These are phyloP conservation scores for Aspergillus jensenii DNA, from an alignment of 2,329 filamentous ascomycete genomes.

Conservation along the genomic window DNA sequence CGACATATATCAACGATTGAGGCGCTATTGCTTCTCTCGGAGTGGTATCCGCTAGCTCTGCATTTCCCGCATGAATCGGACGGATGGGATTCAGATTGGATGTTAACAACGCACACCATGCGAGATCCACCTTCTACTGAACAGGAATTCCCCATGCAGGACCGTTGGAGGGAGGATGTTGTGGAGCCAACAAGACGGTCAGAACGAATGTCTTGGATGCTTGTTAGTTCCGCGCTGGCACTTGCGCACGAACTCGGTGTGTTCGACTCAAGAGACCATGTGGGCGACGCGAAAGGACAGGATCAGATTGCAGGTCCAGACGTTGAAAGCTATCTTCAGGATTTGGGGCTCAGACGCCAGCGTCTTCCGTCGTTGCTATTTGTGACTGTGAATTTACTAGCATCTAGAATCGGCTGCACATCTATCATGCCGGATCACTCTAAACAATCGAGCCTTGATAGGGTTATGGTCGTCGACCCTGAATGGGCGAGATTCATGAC, in stretches of 20 bases:
- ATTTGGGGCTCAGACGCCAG: constrained; percentile 25
- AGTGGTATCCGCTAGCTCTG: constrained; percentile 55
- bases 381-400: constrained; percentile 48
- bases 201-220: constrained; percentile 60
- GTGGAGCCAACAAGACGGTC: constrained; percentile 53
- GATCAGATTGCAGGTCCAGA: constrained; percentile 8
- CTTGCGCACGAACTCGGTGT: constrained; percentile 53
- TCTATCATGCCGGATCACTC: constrained; percentile 46
- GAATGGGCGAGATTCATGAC: constrained; percentile 47
- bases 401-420: constrained; percentile 46
- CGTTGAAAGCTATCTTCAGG: constrained; percentile 17
- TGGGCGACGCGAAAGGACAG: constrained; percentile 20
- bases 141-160: constrained; percentile 31
- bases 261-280: constrained; percentile 34
- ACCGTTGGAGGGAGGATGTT: constrained; percentile 52
- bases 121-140: constrained; percentile 35
- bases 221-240: constrained; percentile 52
- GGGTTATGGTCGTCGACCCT: constrained; percentile 37
- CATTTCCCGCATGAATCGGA: constrained; percentile 54
- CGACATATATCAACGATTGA: constrained; percentile 53
- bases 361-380: constrained; percentile 37
- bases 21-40: constrained; percentile 51
- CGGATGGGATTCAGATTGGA: constrained; percentile 54
- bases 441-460: constrained; percentile 12
- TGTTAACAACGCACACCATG: constrained; percentile 43